phyloP scores from a whole-genome alignment of 441 rosid species.

The Jatropha multifida region DNA sequence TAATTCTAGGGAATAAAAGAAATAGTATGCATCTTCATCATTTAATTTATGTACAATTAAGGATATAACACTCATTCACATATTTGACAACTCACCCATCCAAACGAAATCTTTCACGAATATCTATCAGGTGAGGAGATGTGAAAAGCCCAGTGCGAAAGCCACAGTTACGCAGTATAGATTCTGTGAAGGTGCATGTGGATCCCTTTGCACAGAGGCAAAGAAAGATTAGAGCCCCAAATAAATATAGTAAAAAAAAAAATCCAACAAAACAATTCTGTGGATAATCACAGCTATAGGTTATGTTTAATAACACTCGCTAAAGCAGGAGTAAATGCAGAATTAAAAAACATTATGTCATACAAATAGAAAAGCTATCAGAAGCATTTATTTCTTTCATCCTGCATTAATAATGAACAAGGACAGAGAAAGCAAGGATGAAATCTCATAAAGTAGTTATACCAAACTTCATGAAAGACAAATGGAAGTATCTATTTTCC shows the following conservation, averaged over 20 bases:
- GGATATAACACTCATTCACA: neutral
- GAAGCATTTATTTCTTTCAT: neutral
- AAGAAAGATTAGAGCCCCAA: neutral
- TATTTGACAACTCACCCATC: constrained; percentile 59
- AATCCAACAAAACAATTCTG: neutral
- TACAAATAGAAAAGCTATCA: neutral
- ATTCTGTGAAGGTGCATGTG: constrained; percentile 86
- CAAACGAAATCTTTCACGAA: constrained; percentile 91
- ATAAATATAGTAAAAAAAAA: neutral
- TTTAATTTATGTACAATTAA: neutral
- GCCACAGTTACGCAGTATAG: constrained; percentile 82
- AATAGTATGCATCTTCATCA: neutral
- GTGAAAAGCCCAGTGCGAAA: constrained; percentile 92
- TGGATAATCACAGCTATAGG: neutral
- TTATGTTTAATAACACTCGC: neutral
- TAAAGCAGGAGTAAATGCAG: neutral
- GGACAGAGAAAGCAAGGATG: neutral
- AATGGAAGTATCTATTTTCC: no score
- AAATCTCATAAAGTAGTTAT: neutral
- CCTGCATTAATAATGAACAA: neutral
- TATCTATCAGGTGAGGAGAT: constrained; percentile 95
- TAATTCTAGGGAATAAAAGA: neutral
- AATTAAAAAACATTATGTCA: neutral
- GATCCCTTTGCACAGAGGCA: constrained; percentile 59
- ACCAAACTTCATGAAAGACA: neutral